Conservation (phyloP, 306 rosid species). For the Begonia peltatifolia region DNA sequence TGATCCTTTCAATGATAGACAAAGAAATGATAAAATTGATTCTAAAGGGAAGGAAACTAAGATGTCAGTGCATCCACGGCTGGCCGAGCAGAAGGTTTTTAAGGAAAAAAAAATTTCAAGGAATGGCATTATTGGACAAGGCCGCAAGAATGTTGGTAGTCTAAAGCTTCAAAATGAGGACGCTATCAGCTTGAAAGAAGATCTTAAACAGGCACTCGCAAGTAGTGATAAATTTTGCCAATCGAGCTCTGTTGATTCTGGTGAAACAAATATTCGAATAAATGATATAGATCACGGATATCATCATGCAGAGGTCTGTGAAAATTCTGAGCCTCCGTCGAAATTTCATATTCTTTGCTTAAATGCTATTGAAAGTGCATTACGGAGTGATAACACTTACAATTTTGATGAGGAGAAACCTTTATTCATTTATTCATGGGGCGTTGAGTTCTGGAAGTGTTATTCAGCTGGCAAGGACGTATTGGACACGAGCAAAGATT, state of each 20-base stretch:
- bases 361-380: conserved; percentile 56
- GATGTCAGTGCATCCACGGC: conserved; percentile 12
- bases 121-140: conserved; percentile 1
- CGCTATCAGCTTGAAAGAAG: conserved; percentile 6
- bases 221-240: conserved; percentile 2
- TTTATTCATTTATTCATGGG: conserved; percentile 57
- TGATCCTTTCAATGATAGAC: conserved; percentile 76
- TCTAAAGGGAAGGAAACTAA: conserved; percentile 13
- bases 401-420: conserved; percentile 32
- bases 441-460: conserved; percentile 67
- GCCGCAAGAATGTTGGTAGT: conserved; percentile 4
- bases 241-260: conserved; percentile 11
- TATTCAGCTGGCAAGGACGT: conserved; percentile 61
- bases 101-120: conserved; percentile 23
- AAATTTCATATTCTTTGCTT: conserved; percentile 71
- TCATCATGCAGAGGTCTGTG: conserved; percentile 12
- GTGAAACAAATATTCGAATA: conserved; percentile 14
- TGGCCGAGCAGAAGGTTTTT: conserved; percentile 16
- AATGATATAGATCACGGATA: conserved; percentile 11
- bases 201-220: neutral
- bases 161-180: too few species aligned
- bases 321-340: conserved; percentile 42
- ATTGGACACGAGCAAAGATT: conserved; percentile 52
- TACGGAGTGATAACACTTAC: conserved; percentile 24
- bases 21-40: conserved; percentile 27